phyloP scores from a whole-genome alignment of 306 rosid species.

The Fragaria vesca region DNA sequence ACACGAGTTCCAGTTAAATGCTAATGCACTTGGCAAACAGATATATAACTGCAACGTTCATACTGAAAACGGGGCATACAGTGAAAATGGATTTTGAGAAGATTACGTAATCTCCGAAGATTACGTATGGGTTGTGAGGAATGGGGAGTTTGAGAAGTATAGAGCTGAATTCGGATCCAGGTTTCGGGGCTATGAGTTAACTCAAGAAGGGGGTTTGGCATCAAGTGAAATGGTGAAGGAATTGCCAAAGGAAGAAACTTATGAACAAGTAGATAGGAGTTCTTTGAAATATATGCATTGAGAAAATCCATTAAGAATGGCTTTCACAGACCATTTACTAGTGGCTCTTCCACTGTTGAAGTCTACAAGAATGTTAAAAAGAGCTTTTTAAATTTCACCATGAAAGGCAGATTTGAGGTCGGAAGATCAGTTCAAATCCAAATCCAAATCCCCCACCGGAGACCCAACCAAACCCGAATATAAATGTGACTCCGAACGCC shows the following conservation, averaged over 20 bases:
- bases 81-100: no score
- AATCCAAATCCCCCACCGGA: no score
- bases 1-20: no score
- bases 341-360: conserved; percentile 29
- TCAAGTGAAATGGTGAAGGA: conserved; percentile 37
- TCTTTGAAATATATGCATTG: conserved; percentile 32
- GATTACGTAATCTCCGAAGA: no score
- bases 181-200: conserved; percentile 32
- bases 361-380: conserved; percentile 23
- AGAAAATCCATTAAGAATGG: conserved; percentile 44
- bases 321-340: conserved; percentile 30
- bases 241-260: conserved; percentile 30
- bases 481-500: no score
- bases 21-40: no score
- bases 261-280: conserved; percentile 29
- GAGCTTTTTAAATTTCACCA: background rate
- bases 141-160: conserved; percentile 36
- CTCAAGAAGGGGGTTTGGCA: conserved; percentile 17
- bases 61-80: no score
- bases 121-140: conserved; percentile 29
- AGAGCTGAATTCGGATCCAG: conserved; percentile 40
- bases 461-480: no score
- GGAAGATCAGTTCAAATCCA: no score
- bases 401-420: no score
- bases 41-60: no score